Percentiles rank a stretch among this genome's conserved stretches.
Evolutionary conservation across 1,284 basidiomycete genomes (phyloP).

Genomic region (Leccinum pseudoinsigne): DNA sequence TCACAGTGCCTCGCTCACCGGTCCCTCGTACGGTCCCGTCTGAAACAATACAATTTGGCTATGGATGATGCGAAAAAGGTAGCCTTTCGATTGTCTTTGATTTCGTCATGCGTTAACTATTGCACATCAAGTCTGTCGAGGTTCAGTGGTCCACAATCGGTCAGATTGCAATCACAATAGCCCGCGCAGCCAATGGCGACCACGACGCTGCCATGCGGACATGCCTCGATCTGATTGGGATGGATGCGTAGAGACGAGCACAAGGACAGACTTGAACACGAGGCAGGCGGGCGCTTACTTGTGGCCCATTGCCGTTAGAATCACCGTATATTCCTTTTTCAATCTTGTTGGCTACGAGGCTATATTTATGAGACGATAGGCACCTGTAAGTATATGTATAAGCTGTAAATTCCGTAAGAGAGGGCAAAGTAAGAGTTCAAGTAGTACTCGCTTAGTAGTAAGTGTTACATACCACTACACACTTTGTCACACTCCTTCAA

Average conservation of each 20-base stretch:
- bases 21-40: too few species aligned
- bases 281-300: conserved; percentile 7
- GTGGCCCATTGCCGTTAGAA: conserved; percentile 5
- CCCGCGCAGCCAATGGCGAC: too few species aligned
- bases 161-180: too few species aligned
- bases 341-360: not conserved
- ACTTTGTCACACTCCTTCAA: not conserved
- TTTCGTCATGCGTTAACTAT: too few species aligned
- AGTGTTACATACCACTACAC: not conserved
- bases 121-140: too few species aligned
- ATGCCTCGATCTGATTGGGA: not conserved
- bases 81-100: too few species aligned
- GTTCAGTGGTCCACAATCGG: too few species aligned
- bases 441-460: not conserved
- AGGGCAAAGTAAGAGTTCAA: not conserved
- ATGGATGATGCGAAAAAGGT: too few species aligned
- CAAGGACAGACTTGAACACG: not conserved
- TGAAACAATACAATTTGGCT: too few species aligned
- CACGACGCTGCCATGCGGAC: not conserved
- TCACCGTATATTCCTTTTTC: not conserved
- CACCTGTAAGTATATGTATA: not conserved
- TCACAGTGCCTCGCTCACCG: too few species aligned
- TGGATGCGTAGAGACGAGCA: not conserved
- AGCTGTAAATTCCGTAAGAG: not conserved
- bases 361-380: not conserved